Evolutionary conservation across 164 flowering plant species (phyloP).

Genomic region (Annona cherimola): DNA sequence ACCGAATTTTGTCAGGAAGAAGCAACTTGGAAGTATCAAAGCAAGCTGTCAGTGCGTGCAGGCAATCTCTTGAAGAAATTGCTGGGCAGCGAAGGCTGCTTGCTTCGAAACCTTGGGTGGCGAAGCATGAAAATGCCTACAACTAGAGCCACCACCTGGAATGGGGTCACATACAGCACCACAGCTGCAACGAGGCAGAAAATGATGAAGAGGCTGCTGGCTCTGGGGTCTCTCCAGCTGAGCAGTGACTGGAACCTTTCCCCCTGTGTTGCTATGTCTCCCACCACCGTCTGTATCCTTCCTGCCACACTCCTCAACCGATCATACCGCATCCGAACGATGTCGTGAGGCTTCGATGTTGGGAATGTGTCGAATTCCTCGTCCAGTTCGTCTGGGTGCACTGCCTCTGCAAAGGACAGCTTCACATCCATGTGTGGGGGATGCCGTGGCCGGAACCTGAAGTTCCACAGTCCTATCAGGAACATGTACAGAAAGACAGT

Average conservation of each 20-base stretch:
- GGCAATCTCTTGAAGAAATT: slow-evolving; percentile 71
- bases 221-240: slow-evolving; percentile 60
- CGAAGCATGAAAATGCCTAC: slow-evolving; percentile 48
- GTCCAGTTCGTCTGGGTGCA: slow-evolving; percentile 48
- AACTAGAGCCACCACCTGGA: slow-evolving; percentile 43
- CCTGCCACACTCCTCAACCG: slow-evolving; percentile 54
- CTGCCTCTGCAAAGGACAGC: slow-evolving; percentile 55
- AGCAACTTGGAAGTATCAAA: slow-evolving; percentile 14
- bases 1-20: too few relatives aligned
- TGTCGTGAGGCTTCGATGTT: slow-evolving; percentile 33
- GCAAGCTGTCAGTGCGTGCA: slow-evolving; percentile 45
- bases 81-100: slow-evolving; percentile 65
- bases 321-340: slow-evolving; percentile 46
- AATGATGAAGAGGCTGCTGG: slow-evolving; percentile 38
- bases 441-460: slow-evolving; percentile 39
- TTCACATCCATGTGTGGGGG: slow-evolving; percentile 53
- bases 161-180: slow-evolving; percentile 51
- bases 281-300: slow-evolving; percentile 52
- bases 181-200: slow-evolving; percentile 43
- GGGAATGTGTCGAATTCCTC: slow-evolving; percentile 60
- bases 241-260: slow-evolving; percentile 50
- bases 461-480: slow-evolving; percentile 57
- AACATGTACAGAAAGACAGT: slow-evolving; percentile 51
- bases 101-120: slow-evolving; percentile 66
- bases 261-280: slow-evolving; percentile 58